Conservation (phyloP, 495 filamentous ascomycete species). For the Parachaetomium inaequale region DNA sequence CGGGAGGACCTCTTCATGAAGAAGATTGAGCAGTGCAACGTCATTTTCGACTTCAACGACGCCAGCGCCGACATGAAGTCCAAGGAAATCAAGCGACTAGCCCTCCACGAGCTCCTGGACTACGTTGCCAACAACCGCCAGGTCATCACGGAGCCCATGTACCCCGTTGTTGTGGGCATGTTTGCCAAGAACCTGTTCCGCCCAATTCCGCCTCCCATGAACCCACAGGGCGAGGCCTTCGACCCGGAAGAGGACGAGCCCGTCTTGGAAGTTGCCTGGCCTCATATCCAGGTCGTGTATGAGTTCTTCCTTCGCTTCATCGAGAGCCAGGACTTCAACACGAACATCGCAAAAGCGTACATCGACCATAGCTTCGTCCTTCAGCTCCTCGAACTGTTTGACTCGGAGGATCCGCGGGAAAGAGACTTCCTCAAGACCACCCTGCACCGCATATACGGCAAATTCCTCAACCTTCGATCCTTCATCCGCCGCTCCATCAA, state of each 20-base stretch:
- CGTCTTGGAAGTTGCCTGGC: conserved; percentile 97
- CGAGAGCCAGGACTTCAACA: conserved; percentile 99
- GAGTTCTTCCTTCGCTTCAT: conserved; percentile 99
- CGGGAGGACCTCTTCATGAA: conserved; percentile 99
- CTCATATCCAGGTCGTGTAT: conserved; percentile 98
- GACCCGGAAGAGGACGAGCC: conserved; percentile 99
- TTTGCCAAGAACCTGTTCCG: conserved; percentile 98
- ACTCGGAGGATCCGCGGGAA: conserved; percentile 96
- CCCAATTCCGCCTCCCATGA: conserved; percentile 93
- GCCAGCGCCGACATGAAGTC: conserved; percentile 98
- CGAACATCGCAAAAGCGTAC: conserved; percentile 97
- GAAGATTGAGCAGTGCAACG: conserved; percentile 99
- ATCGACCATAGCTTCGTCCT: conserved; percentile 98
- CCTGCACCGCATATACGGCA: conserved; percentile 96
- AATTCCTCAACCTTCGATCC: conserved; percentile 95
- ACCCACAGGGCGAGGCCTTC: conserved; percentile 96
- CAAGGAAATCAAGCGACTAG: conserved; percentile 99
- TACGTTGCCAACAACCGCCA: conserved; percentile 98
- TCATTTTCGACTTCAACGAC: conserved; percentile 99
- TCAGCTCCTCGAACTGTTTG: conserved; percentile 95
- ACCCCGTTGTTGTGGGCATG: conserved; percentile 97
- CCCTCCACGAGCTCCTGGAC: conserved; percentile 92
- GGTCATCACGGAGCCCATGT: conserved; percentile 99
- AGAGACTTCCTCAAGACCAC: conserved; percentile 98
- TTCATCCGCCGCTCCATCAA: conserved; percentile 98